phyloP scores from a whole-genome alignment of 495 filamentous ascomycete genomes.

The Aspergillus funiculosus region DNA sequence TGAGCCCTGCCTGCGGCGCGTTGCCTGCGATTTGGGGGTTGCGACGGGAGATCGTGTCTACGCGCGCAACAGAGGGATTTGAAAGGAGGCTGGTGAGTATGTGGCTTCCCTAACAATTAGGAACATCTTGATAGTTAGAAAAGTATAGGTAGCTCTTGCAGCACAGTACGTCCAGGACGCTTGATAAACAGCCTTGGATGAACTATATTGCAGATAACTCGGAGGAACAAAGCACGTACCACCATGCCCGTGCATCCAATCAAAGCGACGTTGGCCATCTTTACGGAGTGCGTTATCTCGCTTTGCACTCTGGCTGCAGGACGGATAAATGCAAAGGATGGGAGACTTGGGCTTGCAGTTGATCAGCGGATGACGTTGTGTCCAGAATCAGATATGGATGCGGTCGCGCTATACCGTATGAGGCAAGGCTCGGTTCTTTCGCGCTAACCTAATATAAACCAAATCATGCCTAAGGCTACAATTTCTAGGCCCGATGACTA shows the following conservation, averaged over 20 bases:
- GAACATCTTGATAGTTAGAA: not conserved
- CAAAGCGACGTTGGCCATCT: conserved; percentile 40
- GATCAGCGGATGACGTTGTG: conserved; percentile 16
- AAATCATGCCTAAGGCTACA: conserved; percentile 17
- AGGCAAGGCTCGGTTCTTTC: not conserved
- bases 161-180: no score
- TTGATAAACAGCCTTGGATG: no score
- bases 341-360: not conserved
- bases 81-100: conserved; percentile 44
- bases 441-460: not conserved
- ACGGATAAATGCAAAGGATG: not conserved
- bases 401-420: conserved; percentile 5
- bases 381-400: no score
- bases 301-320: not conserved
- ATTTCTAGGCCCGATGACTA: conserved; percentile 14
- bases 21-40: conserved; percentile 28
- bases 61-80: conserved; percentile 31
- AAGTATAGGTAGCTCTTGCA: no score
- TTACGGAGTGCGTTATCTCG: conserved; percentile 8
- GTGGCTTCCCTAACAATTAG: conserved; percentile 35
- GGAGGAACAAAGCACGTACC: conserved; percentile 28
- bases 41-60: conserved; percentile 46
- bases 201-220: not conserved
- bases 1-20: conserved; percentile 37
- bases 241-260: conserved; percentile 46